These are phyloP conservation scores for Erysimum cheiranthoides DNA, from an alignment of 345 rosid genomes.

Conservation along the genomic window DNA sequence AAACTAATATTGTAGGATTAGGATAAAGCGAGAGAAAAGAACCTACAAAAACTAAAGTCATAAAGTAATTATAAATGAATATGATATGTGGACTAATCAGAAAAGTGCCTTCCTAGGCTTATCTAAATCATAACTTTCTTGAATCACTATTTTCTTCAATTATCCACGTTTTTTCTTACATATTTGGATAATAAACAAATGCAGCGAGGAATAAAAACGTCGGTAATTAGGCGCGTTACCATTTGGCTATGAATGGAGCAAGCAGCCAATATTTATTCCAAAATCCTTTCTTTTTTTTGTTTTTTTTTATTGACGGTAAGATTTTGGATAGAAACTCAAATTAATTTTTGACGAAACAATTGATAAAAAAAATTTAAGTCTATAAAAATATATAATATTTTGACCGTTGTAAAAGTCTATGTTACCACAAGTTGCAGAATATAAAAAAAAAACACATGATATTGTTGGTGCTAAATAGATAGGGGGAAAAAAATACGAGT, in stretches of 20 bases:
- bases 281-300: not conserved
- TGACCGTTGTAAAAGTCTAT: not conserved
- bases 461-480: not conserved
- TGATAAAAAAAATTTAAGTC: too few relatives aligned
- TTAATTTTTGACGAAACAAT: not conserved
- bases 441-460: not conserved
- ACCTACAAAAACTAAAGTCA: constrained; percentile 26
- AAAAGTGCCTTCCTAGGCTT: constrained; percentile 23
- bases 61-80: constrained; percentile 27
- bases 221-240: constrained; percentile 2
- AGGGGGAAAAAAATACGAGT: not conserved
- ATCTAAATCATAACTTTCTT: constrained; percentile 28
- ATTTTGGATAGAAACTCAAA: not conserved
- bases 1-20: constrained; percentile 3
- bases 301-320: not conserved
- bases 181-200: not conserved
- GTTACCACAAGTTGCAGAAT: not conserved
- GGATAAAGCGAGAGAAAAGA: constrained; percentile 12
- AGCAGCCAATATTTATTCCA: not conserved
- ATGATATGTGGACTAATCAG: constrained; percentile 30
- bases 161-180: constrained; percentile 7
- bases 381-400: not conserved
- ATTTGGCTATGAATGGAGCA: not conserved
- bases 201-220: not conserved
- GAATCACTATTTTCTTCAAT: constrained; percentile 22